Conservation (phyloP, 345 rosid species). For the Limnanthes douglasii region DNA sequence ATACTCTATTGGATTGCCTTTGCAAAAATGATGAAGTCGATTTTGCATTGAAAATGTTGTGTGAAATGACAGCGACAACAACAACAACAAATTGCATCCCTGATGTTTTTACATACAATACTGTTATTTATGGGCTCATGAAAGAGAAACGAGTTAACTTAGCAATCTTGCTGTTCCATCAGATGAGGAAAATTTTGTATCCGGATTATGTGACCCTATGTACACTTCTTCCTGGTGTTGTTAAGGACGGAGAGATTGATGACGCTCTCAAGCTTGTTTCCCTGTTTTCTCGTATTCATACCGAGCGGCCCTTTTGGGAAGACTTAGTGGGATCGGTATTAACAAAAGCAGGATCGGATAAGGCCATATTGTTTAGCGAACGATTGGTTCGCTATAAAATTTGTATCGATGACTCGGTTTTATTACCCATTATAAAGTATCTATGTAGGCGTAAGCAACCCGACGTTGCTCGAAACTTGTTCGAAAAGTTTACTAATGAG, state of each 20-base stretch:
- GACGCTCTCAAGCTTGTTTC: conserved; percentile 52
- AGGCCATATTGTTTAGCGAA: conserved; percentile 46
- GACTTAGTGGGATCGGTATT: conserved; percentile 62
- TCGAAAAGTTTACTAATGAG: conserved; percentile 41
- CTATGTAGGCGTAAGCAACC: conserved; percentile 44
- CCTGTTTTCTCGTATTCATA: conserved; percentile 30
- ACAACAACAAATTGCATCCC: conserved; percentile 39
- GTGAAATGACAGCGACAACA: conserved; percentile 36
- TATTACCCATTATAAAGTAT: conserved; percentile 49
- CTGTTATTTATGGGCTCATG: conserved; percentile 57
- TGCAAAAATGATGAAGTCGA: conserved; percentile 77
- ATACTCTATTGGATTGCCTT: conserved; percentile 78
- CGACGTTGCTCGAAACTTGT: conserved; percentile 30
- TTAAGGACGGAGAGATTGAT: conserved; percentile 38
- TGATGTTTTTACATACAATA: conserved; percentile 76
- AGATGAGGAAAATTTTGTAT: conserved; percentile 62
- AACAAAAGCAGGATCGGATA: conserved; percentile 41
- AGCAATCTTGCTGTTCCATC: conserved; percentile 75
- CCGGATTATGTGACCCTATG: conserved; percentile 77
- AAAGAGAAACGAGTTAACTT: conserved; percentile 35
- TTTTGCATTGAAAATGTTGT: conserved; percentile 55
- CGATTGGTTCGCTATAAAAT: conserved; percentile 29
- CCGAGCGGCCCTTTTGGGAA: conserved; percentile 39
- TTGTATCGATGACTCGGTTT: conserved; percentile 40
- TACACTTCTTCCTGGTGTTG: conserved; percentile 77